A percentile compares a stretch with the other conserved stretches of the same genome.
phyloP scores from a whole-genome alignment of 2,329 filamentous ascomycete genomes.

The Xylaria sp. region DNA sequence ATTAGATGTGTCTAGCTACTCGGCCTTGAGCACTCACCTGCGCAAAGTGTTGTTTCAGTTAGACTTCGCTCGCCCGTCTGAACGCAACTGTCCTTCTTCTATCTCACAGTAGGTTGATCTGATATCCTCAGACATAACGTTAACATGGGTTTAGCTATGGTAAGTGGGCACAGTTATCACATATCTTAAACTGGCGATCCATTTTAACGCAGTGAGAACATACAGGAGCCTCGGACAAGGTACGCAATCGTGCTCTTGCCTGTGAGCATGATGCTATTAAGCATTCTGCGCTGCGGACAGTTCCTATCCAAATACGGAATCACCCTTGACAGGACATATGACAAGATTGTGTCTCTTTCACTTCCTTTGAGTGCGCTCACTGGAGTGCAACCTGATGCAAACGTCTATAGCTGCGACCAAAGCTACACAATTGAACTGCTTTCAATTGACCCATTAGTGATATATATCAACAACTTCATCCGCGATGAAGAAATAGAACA shows the following conservation, averaged over 20 bases:
- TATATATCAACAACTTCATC: conserved; percentile 34
- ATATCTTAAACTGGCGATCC: background rate
- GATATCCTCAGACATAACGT: background rate
- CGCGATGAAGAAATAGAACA: conserved; percentile 28
- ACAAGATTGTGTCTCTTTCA: conserved; percentile 2
- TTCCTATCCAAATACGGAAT: conserved; percentile 13
- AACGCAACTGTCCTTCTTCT: background rate
- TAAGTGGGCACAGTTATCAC: background rate
- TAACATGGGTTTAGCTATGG: conserved; percentile 8
- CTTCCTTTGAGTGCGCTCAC: background rate
- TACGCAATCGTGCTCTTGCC: conserved; percentile 23
- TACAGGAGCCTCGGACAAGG: conserved; percentile 13
- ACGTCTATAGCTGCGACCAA: conserved; percentile 17
- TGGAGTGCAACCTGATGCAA: background rate
- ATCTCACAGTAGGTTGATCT: background rate
- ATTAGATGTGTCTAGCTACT: background rate
- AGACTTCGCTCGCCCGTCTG: background rate
- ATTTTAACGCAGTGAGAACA: background rate
- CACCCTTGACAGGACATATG: conserved; percentile 2
- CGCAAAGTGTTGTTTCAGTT: background rate
- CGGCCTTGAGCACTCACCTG: background rate
- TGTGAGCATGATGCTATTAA: conserved; percentile 24
- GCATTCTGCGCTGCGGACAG: conserved; percentile 18
- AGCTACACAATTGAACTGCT: conserved; percentile 29
- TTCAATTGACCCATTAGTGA: conserved; percentile 30